These are phyloP conservation scores for Boletus eberwhitei DNA, from an alignment of 768 basidiomycete genomes.

Conservation along the genomic window DNA sequence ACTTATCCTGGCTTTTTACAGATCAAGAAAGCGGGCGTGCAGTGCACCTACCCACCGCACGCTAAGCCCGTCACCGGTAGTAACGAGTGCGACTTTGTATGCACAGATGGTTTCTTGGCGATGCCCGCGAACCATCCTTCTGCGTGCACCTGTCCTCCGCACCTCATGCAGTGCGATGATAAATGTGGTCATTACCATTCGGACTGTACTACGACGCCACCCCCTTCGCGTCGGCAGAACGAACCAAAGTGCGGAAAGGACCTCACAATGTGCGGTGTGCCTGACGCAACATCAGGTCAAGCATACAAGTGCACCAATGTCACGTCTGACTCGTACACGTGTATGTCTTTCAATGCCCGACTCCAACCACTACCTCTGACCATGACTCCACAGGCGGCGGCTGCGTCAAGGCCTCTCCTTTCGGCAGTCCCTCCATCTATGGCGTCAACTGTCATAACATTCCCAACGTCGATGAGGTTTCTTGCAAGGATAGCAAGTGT, in stretches of 20 bases:
- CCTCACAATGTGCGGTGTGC: slow-evolving; percentile 27
- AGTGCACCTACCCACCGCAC: slow-evolving; percentile 36
- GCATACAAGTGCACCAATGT: slow-evolving; percentile 33
- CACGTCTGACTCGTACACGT: slow-evolving; percentile 24
- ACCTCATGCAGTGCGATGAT: slow-evolving; percentile 30
- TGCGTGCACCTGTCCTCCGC: slow-evolving; percentile 28
- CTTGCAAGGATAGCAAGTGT: slow-evolving; percentile 29
- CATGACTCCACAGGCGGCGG: slow-evolving; percentile 31
- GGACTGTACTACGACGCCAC: slow-evolving; percentile 16
- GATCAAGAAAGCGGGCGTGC: slow-evolving; percentile 22
- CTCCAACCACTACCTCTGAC: not conserved
- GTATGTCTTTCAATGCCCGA: slow-evolving; percentile 21
- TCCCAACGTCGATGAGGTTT: slow-evolving; percentile 26
- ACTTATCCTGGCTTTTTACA: slow-evolving; percentile 1
- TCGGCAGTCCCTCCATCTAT: slow-evolving; percentile 5
- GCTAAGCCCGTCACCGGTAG: slow-evolving; percentile 14
- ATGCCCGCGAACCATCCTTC: slow-evolving; percentile 17
- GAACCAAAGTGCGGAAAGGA: slow-evolving; percentile 21
- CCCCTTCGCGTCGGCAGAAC: slow-evolving; percentile 17
- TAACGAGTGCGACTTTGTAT: slow-evolving; percentile 30
- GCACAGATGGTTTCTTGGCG: slow-evolving; percentile 26
- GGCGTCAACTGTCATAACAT: slow-evolving; percentile 35
- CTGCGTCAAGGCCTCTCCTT: slow-evolving; percentile 26
- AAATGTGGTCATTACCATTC: slow-evolving; percentile 26
- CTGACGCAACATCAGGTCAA: slow-evolving; percentile 9